Base-by-base conservation (phyloP, 108 stramenopile species). In the Pinguiococcus pyrenoidosus region DNA sequence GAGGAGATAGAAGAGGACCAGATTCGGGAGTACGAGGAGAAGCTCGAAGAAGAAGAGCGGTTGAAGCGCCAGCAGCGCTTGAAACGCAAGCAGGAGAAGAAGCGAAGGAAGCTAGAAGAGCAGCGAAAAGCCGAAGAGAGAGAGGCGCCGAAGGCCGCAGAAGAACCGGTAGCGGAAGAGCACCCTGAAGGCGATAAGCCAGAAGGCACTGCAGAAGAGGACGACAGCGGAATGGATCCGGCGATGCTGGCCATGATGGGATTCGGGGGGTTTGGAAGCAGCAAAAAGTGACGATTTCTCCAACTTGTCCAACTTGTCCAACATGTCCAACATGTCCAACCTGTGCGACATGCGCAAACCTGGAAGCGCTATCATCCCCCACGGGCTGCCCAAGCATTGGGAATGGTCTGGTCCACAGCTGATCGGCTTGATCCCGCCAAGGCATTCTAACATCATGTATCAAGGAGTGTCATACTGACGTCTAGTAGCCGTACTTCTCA, bases 161-260 rank as follows among this genome's bases (percentile, higher is more conserved):
- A 59, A 53, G 40, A 45, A 41, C 23, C 50, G 32, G 58, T 14
- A 30, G 18, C 77, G 71, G 20, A 70, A 72, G 37, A 77, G 79
- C n/a, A n/a, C n/a, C n/a, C n/a, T n/a, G n/a, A n/a, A n/a, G n/a
- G n/a, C n/a, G n/a, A n/a, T n/a, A n/a, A n/a, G n/a, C n/a, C n/a
- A n/a, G n/a, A n/a, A n/a, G n/a, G n/a, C n/a, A n/a, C n/a, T n/a
- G n/a, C n/a, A 38, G 84, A 75, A 29, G 74, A 76, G 10, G 80
- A 72, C 26, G 68, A 66, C 8, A 73, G 40, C 18, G 79, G 45
- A 4, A 59, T 80, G 28, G 77, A 85, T 61, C 81, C 83, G n/a
- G 79, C 67, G 28, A 62, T 92, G 39, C 83, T 81, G 38, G 84
- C 84, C 2, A 79, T 89, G 80, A 92, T 92, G 90, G 90, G 90